These are phyloP conservation scores for Pleurostoma richardsiae DNA, from an alignment of 2,329 filamentous ascomycete genomes.

Conservation along the genomic window DNA sequence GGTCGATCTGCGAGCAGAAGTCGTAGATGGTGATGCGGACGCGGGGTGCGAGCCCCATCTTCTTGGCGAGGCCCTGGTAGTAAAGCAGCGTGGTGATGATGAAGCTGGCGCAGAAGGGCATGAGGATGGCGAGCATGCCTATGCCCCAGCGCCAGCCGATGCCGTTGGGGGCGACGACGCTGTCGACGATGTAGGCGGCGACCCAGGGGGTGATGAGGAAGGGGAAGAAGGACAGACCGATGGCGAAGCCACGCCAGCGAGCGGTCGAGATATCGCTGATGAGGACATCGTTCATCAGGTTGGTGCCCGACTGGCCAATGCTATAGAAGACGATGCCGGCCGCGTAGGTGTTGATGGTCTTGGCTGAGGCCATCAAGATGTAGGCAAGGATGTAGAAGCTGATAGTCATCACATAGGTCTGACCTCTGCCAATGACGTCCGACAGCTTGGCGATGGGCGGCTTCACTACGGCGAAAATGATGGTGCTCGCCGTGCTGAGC, in stretches of 20 bases:
- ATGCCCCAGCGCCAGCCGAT: slow-evolving; percentile 53
- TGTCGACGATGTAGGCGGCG: slow-evolving; percentile 41
- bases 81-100: slow-evolving; percentile 41
- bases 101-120: slow-evolving; percentile 43
- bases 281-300: slow-evolving; percentile 58
- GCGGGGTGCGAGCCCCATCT: slow-evolving; percentile 30
- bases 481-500: slow-evolving; percentile 22
- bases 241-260: slow-evolving; percentile 44
- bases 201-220: slow-evolving; percentile 54
- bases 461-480: slow-evolving; percentile 48
- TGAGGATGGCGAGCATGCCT: slow-evolving; percentile 49
- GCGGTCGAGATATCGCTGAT: slow-evolving; percentile 54
- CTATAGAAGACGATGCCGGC: slow-evolving; percentile 54
- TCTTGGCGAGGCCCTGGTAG: slow-evolving; percentile 43
- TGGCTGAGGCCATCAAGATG: slow-evolving; percentile 50
- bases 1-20: slow-evolving; percentile 30
- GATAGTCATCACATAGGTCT: slow-evolving; percentile 52
- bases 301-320: slow-evolving; percentile 53
- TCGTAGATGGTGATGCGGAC: slow-evolving; percentile 18
- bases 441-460: slow-evolving; percentile 58
- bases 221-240: slow-evolving; percentile 44
- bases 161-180: slow-evolving; percentile 20
- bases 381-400: slow-evolving; percentile 50
- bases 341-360: slow-evolving; percentile 44
- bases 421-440: slow-evolving; percentile 57